These are phyloP conservation scores for Magnusiomyces clavatus DNA, from an alignment of 1,139 yeast species.

Conservation along the genomic window DNA sequence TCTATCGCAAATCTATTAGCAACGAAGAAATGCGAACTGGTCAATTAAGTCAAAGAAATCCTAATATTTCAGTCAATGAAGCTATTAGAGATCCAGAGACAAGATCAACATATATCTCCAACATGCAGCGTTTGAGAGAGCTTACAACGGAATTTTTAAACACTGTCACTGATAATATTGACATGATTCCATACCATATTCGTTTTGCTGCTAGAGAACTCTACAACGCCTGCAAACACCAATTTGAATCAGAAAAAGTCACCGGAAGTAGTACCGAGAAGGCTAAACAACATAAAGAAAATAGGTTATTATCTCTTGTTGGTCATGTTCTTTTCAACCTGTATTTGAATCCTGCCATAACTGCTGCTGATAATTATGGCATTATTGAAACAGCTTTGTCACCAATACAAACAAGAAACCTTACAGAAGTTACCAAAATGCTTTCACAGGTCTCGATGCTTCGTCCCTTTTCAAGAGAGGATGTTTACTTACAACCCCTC, in stretches of 20 bases:
- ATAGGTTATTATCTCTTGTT: constrained; percentile 53
- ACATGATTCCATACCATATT: constrained; percentile 54
- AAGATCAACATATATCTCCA: constrained; percentile 57
- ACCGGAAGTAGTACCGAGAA: constrained; percentile 6
- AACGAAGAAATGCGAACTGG: constrained; percentile 42
- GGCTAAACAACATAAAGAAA: constrained; percentile 14
- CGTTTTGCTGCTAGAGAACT: constrained; percentile 41
- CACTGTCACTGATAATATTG: constrained; percentile 38
- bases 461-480: constrained; percentile 53
- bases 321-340: constrained; percentile 62
- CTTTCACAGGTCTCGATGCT: constrained; percentile 59
- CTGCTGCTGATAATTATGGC: constrained; percentile 64
- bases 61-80: constrained; percentile 46
- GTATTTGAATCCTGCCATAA: constrained; percentile 57
- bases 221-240: constrained; percentile 33
- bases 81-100: constrained; percentile 79
- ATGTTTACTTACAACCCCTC: constrained; percentile 70
- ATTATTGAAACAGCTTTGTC: constrained; percentile 32
- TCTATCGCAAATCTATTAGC: constrained; percentile 41
- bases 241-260: constrained; percentile 42
- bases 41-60: constrained; percentile 37
- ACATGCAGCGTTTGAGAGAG: constrained; percentile 71
- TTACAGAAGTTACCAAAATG: constrained; percentile 52
- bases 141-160: constrained; percentile 51
- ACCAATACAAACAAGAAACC: constrained; percentile 42